These are phyloP conservation scores for Plasmodium reichenowi DNA, from an alignment of 169 alveolate species.

Conservation along the genomic window DNA sequence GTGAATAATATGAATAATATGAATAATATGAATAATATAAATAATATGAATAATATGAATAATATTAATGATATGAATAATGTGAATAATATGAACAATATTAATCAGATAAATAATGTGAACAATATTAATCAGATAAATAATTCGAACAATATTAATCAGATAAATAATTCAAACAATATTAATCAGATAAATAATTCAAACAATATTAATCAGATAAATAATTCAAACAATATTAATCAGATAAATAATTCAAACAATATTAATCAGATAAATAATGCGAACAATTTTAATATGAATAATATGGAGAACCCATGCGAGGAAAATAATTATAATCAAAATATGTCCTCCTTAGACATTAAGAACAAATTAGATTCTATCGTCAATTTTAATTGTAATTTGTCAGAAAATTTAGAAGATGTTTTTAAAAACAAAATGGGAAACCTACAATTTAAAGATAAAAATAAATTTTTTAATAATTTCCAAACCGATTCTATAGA, in stretches of 20 bases:
- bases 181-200: background rate
- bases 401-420: slow-evolving; percentile 52
- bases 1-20: no score
- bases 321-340: background rate
- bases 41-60: background rate
- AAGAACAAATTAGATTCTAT: slow-evolving; percentile 50
- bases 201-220: background rate
- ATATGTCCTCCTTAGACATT: slow-evolving; percentile 29
- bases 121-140: no score
- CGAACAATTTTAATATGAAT: no score
- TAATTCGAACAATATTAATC: no score
- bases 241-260: background rate
- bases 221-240: no score
- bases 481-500: background rate
- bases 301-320: no score
- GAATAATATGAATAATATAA: background rate
- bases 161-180: no score
- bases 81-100: background rate
- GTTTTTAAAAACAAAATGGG: slow-evolving; percentile 44
- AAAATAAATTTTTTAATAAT: background rate
- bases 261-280: background rate
- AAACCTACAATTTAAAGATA: background rate
- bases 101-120: no score
- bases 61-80: background rate
- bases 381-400: slow-evolving; percentile 45